Base-by-base conservation (phyloP, 129 eudicot species). In the Gnaphalium uliginosum region DNA sequence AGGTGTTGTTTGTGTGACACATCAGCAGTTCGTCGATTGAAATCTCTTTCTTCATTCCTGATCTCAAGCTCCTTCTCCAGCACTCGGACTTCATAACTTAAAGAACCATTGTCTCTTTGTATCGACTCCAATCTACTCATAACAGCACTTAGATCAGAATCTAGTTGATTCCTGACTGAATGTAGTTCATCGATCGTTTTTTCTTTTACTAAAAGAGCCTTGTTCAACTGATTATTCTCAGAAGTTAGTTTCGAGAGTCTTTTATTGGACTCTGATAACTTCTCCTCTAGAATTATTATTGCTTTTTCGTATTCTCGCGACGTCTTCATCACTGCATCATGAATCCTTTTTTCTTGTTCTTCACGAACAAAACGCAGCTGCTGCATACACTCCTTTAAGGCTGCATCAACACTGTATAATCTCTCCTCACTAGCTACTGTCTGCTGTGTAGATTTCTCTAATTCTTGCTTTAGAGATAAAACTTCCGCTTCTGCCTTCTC, bases 371-470 rank as follows among this genome's bases (percentile, higher is more conserved):
- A 87, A 60, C 91, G 90, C 18, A 94, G 78, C 71, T 94, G 97
- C 82, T 87, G 96, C 98, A 94, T 89, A 35, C 98, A 88, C 66
- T 94, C 97, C 84, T 91, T 90, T 10, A 94, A 78, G 46, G 98
- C 97, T 71, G 89, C 91, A 84, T 94, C 97, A 80, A 91, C 59
- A 61, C 87, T 76, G 15, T 70, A 50, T 79, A 85, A 69, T 74
- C 92, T 85, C 72, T 94, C 93, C 74, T 91, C 97, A 81, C 85
- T 74, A 50, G 89, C 84, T 64, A 83, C 27, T 46, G 78, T 84
- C 76, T 87, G 89, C 72, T 82, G 83, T 71, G 85, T 76, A 62
- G 85, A 85, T 77, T 84, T 89, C 22, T 94, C 90, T 17, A 87
- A 86, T 75, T 94, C 97, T 86, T 90, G 81, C 71, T 87, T 91